phyloP scores from a whole-genome alignment of 148 eudicot genomes.

The Rhododendron ferrugineum region DNA sequence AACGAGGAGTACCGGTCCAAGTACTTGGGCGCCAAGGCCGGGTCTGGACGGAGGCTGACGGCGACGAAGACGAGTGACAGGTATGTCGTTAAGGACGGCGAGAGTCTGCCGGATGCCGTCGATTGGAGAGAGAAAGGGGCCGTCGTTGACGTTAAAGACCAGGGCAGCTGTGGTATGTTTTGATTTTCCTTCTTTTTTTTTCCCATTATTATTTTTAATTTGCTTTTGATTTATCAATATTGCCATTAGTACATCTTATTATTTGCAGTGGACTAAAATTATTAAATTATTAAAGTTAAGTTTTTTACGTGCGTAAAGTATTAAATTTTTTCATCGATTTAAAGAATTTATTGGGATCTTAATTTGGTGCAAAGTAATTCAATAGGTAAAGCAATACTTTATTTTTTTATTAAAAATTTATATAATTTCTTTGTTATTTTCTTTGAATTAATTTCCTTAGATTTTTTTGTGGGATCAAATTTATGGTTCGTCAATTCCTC shows the following conservation, averaged over 20 bases:
- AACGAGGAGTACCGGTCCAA: conserved; percentile 71
- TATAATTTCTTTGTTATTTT: neutral
- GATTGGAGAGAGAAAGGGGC: conserved; percentile 52
- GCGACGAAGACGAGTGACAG: conserved; percentile 42
- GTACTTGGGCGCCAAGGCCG: conserved; percentile 42
- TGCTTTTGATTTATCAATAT: neutral
- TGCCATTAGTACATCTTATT: neutral
- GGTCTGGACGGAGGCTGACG: conserved; percentile 9
- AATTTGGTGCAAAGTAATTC: no score
- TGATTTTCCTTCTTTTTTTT: neutral
- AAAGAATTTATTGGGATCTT: no score
- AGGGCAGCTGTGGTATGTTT: conserved; percentile 72
- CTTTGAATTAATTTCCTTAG: neutral
- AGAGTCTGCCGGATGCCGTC: conserved; percentile 44
- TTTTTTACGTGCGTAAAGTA: no score
- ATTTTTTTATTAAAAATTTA: no score
- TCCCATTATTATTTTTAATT: no score
- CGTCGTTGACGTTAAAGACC: conserved; percentile 71
- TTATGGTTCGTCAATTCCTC: neutral
- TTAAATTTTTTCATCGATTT: no score
- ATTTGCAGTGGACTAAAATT: no score
- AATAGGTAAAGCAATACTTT: no score
- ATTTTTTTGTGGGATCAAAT: neutral
- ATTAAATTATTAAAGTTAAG: no score
- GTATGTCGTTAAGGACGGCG: conserved; percentile 47